These are phyloP conservation scores for Starmerella floricola DNA, from an alignment of 805 yeast genomes.

Conservation along the genomic window DNA sequence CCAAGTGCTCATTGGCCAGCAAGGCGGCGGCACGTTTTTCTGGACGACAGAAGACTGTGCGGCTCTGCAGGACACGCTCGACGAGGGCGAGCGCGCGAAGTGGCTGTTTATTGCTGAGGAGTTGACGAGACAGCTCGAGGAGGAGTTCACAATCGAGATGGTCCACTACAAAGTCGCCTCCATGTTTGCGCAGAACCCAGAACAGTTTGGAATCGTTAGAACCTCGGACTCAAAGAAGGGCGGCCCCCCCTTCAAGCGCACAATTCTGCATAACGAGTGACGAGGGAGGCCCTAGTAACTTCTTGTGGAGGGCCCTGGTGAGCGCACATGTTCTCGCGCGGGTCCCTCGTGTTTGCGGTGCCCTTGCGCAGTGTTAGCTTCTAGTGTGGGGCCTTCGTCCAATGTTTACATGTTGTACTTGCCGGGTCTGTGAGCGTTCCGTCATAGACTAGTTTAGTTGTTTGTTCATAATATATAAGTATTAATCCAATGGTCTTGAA, in stretches of 20 bases:
- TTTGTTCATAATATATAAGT: too few species aligned
- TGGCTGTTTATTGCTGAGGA: slow-evolving; percentile 56
- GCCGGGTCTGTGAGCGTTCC: too few species aligned
- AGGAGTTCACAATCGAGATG: slow-evolving; percentile 40
- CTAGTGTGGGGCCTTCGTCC: too few species aligned
- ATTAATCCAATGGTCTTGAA: too few species aligned
- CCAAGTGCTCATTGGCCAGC: slow-evolving; percentile 72
- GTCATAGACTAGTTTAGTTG: too few species aligned
- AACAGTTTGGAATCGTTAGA: slow-evolving; percentile 40
- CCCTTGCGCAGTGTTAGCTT: too few species aligned
- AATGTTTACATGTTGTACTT: too few species aligned
- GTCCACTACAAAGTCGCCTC: slow-evolving; percentile 44
- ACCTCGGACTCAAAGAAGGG: slow-evolving; percentile 17
- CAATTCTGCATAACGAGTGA: not conserved
- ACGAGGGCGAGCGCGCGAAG: slow-evolving; percentile 59
- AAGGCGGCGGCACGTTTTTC: slow-evolving; percentile 57
- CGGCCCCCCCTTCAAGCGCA: slow-evolving; percentile 20
- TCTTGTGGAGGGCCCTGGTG: too few species aligned
- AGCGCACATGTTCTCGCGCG: too few species aligned
- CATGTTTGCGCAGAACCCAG: slow-evolving; percentile 46
- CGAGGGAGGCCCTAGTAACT: too few species aligned
- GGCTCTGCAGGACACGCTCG: slow-evolving; percentile 42
- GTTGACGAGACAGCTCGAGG: slow-evolving; percentile 40
- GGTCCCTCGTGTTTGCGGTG: too few species aligned
- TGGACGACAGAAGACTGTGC: slow-evolving; percentile 49